Base-by-base conservation (phyloP, 31 red algal species). In the Asparagopsis taxiformis region DNA sequence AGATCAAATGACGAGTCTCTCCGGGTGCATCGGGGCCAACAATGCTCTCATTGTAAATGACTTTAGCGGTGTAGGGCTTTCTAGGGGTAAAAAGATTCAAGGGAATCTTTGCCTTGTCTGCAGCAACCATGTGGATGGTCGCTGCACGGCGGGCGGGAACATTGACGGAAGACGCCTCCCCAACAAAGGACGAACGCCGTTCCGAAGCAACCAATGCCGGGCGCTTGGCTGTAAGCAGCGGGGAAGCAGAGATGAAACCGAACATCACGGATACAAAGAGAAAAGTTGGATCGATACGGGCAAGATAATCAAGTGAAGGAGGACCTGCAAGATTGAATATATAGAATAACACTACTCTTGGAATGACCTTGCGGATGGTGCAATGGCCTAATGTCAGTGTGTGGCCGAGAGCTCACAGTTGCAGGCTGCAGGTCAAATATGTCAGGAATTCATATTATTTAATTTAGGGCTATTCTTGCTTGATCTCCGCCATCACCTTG, bases 1-100 rank as follows among this genome's bases (percentile, higher is more conserved):
- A 83, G 50, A 93, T 82, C 83, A 98, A 77, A 46, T 98, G 94
- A 52, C 68, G 81, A 35, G 94, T 98, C 59, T 98, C 94, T 65
- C 94, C 94, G 0, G 94, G 94, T 21, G 94, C 94, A 39, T 85
- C 77, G 9, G 89, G 80, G 21, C 82, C 88, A 2, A 98, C 94
- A 49, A 98, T 98, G 35, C 67, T 58, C 54, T 85, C 79, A 54
- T 98, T 98, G 62, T 92, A 98, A 2, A 98, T 11, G 62, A 85
- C 83, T 44, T 70, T 89, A 6, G 81, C 94, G 20, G 59, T 48
- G 69, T 85, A 89, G 1, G 94, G 94, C 3, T 74, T 64, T 21
- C 90, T 93, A 15, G 94, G 94, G 30, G 84, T 84, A 74, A 75
- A 98, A 4, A 91, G 52, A 65, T 98, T 98, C 21, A 98, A 44